Conservation (phyloP, 495 filamentous ascomycete species). For the Corynascus novoguineensis region DNA sequence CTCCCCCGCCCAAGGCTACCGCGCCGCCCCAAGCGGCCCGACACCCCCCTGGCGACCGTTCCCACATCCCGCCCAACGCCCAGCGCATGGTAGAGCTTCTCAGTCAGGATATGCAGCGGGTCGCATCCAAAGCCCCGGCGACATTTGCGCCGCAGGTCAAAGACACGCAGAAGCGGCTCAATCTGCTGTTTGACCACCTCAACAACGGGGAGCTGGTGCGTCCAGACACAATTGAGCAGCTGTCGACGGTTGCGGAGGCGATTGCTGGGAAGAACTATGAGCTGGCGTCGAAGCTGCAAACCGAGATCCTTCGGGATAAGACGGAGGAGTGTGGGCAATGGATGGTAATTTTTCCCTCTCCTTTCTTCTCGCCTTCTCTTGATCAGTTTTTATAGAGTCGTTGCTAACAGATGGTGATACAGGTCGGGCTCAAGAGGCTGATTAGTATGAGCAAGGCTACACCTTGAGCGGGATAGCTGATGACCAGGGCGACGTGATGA, state of each 20-base stretch:
- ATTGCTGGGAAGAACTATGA: constrained; percentile 69
- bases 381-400: background rate
- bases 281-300: constrained; percentile 66
- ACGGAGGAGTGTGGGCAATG: constrained; percentile 84
- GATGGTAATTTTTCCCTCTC: constrained; percentile 68
- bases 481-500: background rate
- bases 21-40: constrained; percentile 47
- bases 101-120: constrained; percentile 75
- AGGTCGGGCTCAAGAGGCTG: constrained; percentile 88
- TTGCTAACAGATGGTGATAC: constrained; percentile 10
- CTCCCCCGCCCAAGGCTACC: constrained; percentile 40
- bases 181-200: constrained; percentile 88
- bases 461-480: constrained; percentile 30
- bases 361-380: constrained; percentile 28
- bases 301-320: constrained; percentile 75
- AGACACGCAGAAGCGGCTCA: constrained; percentile 87
- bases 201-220: constrained; percentile 91
- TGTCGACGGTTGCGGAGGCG: constrained; percentile 57
- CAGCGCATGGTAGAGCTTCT: constrained; percentile 76
- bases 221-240: constrained; percentile 67
- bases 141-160: constrained; percentile 79
- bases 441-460: constrained; percentile 88
- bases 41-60: constrained; percentile 81
- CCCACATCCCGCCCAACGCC: constrained; percentile 75
- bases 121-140: constrained; percentile 74